Base-by-base conservation (phyloP, 495 filamentous ascomycete genomes). In the Immersiella caudata region DNA sequence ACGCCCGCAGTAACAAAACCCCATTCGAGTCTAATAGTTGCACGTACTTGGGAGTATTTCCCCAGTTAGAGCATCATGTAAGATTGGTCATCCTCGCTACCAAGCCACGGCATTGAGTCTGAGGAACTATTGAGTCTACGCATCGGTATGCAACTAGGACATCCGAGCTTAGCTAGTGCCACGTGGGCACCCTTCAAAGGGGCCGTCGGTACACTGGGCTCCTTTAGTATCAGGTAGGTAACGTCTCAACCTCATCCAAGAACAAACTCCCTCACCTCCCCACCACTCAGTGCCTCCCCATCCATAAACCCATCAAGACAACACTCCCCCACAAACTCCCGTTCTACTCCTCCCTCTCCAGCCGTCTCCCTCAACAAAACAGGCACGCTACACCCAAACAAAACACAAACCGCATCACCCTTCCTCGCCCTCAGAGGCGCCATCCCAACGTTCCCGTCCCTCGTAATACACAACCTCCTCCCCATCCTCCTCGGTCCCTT, bases 271-370 rank as follows among this genome's bases (percentile, higher is more conserved):
- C 25, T 18, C 4, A 0, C 55, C 26, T 35, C 56, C 27, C 6
- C 6, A 6, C n/a, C 26, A 27, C 8, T 12, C 27, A 11, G 0
- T 14, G 1, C 56, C 56, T 59, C 27, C 5, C 56, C 56, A 36
- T 22, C 2, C 56, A 33, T 59, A n/a, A 59, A 29, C 6, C 56
- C 56, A 21, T 59, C 56, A 8, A 59, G 18, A 5, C 20, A 59
- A 1, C 56, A 59, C 27, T 59, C 56, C 27, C 56, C 56, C 3
- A 59, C 56, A 59, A 58, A 59, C 56, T 59, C 56, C 24, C n/a
- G 33, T 6, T 27, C 1, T 0, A 2, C 51, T 22, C 6, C 11
- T 2, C 16, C 40, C 11, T 55, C 56, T 16, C 9, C 3, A 0
- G 6, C 27, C 6, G 0, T 5, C 20, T 1, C 26, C 20, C 56